phyloP scores from a whole-genome alignment of 108 stramenopile genomes.

The Schizochytrium sp. region DNA sequence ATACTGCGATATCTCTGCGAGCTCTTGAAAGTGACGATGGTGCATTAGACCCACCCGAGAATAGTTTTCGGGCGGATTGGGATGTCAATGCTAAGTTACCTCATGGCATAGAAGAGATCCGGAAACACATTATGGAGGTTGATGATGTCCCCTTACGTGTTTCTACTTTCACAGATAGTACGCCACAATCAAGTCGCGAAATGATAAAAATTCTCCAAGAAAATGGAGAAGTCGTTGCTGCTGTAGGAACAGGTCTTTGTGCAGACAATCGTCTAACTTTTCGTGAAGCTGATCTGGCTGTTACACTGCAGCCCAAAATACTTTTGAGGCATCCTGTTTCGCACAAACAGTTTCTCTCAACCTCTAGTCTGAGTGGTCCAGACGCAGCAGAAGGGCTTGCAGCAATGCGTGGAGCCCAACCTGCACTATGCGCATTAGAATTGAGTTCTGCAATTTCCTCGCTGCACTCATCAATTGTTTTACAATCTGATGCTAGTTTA shows the following conservation, averaged over 20 bases:
- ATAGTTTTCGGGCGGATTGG: conserved; percentile 37
- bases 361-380: not conserved
- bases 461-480: conserved; percentile 15
- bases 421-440: conserved; percentile 17
- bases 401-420: not conserved
- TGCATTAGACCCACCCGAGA: not conserved
- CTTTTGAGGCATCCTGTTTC: not conserved
- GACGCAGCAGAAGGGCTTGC: conserved; percentile 8
- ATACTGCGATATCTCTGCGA: conserved; percentile 59
- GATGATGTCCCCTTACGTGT: conserved; percentile 66
- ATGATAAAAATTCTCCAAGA: conserved; percentile 61
- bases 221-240: conserved; percentile 61
- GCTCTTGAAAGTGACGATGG: not conserved
- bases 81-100: conserved; percentile 63
- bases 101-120: conserved; percentile 62
- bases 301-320: conserved; percentile 57
- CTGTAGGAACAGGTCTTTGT: conserved; percentile 44
- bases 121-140: conserved; percentile 53
- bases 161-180: conserved; percentile 59
- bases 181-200: conserved; percentile 2
- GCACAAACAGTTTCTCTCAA: not conserved
- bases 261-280: not conserved
- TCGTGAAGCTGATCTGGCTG: conserved; percentile 35
- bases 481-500: conserved; percentile 48
- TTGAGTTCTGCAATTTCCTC: conserved; percentile 30